These are phyloP conservation scores for Prototheca wickerhamii DNA, from an alignment of 163 green algal species.

Conservation along the genomic window DNA sequence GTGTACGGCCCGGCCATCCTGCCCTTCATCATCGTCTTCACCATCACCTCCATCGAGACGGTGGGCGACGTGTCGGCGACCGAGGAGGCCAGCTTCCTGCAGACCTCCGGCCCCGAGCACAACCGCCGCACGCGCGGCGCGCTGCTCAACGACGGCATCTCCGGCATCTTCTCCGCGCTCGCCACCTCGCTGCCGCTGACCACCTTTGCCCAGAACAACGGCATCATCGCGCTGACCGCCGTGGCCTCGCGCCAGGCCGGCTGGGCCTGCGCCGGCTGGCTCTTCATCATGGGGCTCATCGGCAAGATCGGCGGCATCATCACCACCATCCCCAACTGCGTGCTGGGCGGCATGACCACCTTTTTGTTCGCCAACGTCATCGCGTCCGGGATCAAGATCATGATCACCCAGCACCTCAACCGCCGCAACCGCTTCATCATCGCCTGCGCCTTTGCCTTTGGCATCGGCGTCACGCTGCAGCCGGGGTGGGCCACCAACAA, in stretches of 20 bases:
- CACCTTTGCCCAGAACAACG: slow-evolving; percentile 77
- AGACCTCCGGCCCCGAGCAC: slow-evolving; percentile 22
- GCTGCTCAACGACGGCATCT: slow-evolving; percentile 39
- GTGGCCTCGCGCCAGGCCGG: slow-evolving; percentile 49
- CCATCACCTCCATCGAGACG: slow-evolving; percentile 64
- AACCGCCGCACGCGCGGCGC: slow-evolving; percentile 43
- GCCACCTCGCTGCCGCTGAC: slow-evolving; percentile 52
- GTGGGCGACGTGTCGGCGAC: slow-evolving; percentile 71
- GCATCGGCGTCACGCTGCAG: slow-evolving; percentile 61
- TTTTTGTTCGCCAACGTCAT: slow-evolving; percentile 65
- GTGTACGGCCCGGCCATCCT: slow-evolving; percentile 68
- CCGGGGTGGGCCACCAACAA: slow-evolving; percentile 40
- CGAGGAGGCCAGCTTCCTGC: slow-evolving; percentile 44
- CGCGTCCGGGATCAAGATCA: slow-evolving; percentile 50
- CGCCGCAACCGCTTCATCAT: slow-evolving; percentile 75
- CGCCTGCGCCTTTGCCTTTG: slow-evolving; percentile 51
- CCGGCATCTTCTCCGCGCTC: slow-evolving; percentile 48
- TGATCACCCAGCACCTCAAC: slow-evolving; percentile 32
- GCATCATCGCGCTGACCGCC: slow-evolving; percentile 27
- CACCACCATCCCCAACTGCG: slow-evolving; percentile 48
- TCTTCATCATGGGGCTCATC: slow-evolving; percentile 67
- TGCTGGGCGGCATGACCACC: slow-evolving; percentile 50
- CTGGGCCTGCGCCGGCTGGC: slow-evolving; percentile 54
- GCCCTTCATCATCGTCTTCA: slow-evolving; percentile 59
- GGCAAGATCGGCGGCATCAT: slow-evolving; percentile 43